Conservation (phyloP, 1,284 basidiomycete genomes). For the Cryptococcus hybrid region DNA sequence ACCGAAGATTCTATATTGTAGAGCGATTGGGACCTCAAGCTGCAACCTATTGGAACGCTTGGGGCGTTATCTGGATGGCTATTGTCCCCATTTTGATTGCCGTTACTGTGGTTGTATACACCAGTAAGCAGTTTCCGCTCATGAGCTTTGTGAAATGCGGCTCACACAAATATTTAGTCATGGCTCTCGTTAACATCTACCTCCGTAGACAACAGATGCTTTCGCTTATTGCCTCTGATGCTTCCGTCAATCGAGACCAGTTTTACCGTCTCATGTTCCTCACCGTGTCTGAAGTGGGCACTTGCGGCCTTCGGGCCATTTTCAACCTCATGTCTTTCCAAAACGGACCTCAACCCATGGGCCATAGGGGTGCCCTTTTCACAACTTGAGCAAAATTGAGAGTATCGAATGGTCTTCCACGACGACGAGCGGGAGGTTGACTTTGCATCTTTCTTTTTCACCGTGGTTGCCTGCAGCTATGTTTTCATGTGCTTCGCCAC, state of each 20-base stretch:
- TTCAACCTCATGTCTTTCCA: conserved; percentile 42
- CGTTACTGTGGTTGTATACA: conserved; percentile 26
- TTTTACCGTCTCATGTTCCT: conserved; percentile 38
- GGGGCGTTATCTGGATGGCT: conserved; percentile 42
- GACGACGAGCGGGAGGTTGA: conserved; percentile 7
- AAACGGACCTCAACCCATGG: conserved; percentile 36
- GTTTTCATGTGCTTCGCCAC: conserved; percentile 43
- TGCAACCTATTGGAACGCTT: conserved; percentile 41
- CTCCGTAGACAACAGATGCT: conserved; percentile 35
- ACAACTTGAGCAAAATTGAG: conserved; percentile 28
- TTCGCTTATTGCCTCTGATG: conserved; percentile 31
- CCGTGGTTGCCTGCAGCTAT: conserved; percentile 35
- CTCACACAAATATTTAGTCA: conserved; percentile 18
- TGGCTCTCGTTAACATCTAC: conserved; percentile 41
- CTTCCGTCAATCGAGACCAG: conserved; percentile 36
- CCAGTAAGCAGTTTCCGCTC: conserved; percentile 17
- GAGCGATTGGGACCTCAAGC: conserved; percentile 34
- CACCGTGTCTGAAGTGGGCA: conserved; percentile 34
- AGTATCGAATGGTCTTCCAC: conserved; percentile 16
- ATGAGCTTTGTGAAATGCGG: neutral
- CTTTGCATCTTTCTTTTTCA: conserved; percentile 33
- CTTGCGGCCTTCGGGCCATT: conserved; percentile 40
- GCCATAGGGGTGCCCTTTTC: conserved; percentile 15
- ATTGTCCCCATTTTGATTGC: conserved; percentile 40
- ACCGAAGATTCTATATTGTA: conserved; percentile 37